Evolutionary conservation across 257 asterid genomes (phyloP), one percentile per base, ranked within the genome.

Genomic region (Forsythia viridissima): DNA sequence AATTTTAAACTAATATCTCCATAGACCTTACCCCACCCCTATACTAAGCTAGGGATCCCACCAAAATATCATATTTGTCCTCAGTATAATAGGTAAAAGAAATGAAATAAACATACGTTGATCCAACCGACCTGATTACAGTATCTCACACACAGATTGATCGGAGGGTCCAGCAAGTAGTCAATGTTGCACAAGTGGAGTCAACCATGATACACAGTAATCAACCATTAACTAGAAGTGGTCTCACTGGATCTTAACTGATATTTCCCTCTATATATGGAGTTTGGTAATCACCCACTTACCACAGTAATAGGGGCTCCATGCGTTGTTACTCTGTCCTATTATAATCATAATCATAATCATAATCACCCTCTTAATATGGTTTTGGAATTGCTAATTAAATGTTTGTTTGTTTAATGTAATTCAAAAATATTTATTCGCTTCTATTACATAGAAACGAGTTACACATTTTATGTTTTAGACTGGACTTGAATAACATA

Each of bases 251-350:
- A 70, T 74, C 37, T 72, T 75, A 51, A 61, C 76, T 66, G 63
- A 52, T 8, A 10, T 68, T 76, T 73, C 69, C 68, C 68, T 42
- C 79, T 71, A 80, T 70, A 84, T 52, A 72, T 43, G 44, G 73
- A 72, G 85, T 84, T 70, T 63, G 87, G 86, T 80, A 80, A 79
- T 39, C 80, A 76, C 84, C 88, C 89, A 80, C 90, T 73, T 76
- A 67, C 79, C 74, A 61, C 55, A 71, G 18, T 36, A 40, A 67
- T 70, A 71, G 72, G 30, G 73, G 52, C 77, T 69, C 79, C 77
- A 80, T 72, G 34, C 48, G 1, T 21, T n/a, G 36, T 59, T 21
- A 59, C 34, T 3, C 1, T n/a, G 5, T 59, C 24, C 68, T 21
- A 59, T 2, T 20, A 21, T 59, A 59, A n/a, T 55, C 63, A 42